Base-by-base conservation (phyloP, 331 rosid species). In the Rhamnella rubrinervis region DNA sequence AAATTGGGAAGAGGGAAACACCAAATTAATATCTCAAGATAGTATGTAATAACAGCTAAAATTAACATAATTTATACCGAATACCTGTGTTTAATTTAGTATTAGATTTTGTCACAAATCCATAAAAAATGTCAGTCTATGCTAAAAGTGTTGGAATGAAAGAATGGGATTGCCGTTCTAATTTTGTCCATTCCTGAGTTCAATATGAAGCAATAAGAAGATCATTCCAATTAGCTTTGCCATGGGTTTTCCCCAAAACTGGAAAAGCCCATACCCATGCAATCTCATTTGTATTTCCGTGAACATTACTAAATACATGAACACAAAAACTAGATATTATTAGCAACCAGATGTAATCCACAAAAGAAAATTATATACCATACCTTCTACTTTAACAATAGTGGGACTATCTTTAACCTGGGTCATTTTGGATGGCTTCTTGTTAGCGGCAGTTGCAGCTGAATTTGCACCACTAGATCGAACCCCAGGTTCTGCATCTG, bases 321-420 rank as follows among this genome's bases (percentile, higher is more conserved):
- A 61, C 12, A 10, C 3, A 58, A 58, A 56, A 37, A 8, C 5
- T 47, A 40, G 20, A 21, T 23, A 60, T 19, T 21, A 23, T 20
- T 66, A 41, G 59, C 63, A 70, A 52, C 28, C 67, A 69, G 55
- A 46, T 73, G 72, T 71, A 69, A 78, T 69, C 67, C 60, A 50
- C 67, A 67, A n/a, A 35, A 39, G 70, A 49, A 59, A 13, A 37
- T 44, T 63, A 67, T 59, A 63, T 19, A 66, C 76, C 76, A 65
- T 26, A 92, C 96, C 96, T 92, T 92, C 96, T 76, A 84, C 72
- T 84, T 89, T 89, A 75, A 87, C 19, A 25, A 92, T 65, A 37
- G 79, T 83, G 41, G 81, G 85, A 50, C 85, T 84, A 76, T 84
- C 89, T 84, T 89, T 89, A 39, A 87, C 85, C 53, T 87, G 86